A percentile compares a stretch with the other conserved stretches of the same genome.
These are phyloP conservation scores for Balamuthia mandrillaris DNA, from an alignment of 208 protist genomes.

Conservation along the genomic window DNA sequence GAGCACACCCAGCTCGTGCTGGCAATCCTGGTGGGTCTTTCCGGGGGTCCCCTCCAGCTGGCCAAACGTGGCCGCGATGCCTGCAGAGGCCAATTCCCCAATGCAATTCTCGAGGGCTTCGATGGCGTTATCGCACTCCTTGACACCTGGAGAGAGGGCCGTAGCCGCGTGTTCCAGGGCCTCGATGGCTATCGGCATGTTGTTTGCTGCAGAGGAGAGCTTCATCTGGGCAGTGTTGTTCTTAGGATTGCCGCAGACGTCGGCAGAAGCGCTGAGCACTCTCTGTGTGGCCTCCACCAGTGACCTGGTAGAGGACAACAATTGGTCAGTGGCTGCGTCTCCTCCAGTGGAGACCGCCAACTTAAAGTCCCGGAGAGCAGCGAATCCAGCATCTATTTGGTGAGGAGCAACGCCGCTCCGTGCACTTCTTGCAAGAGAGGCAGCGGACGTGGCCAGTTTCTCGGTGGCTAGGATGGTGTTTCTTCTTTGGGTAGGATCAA, in stretches of 20 bases:
- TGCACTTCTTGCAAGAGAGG: constrained; percentile 17
- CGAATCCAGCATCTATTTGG: neutral
- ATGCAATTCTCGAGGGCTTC: neutral
- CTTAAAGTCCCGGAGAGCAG: constrained; percentile 14
- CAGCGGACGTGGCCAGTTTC: constrained; percentile 18
- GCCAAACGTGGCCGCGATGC: neutral
- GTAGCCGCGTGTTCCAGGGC: neutral
- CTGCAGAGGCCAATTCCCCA: neutral
- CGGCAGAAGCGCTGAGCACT: neutral
- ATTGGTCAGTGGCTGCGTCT: constrained; percentile 5
- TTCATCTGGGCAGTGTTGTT: neutral
- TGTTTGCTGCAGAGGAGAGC: neutral
- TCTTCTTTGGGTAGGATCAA: neutral
- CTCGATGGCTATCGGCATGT: neutral
- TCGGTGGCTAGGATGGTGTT: constrained; percentile 29
- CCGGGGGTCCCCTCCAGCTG: constrained; percentile 5
- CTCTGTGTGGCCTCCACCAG: neutral
- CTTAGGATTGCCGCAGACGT: constrained; percentile 23
- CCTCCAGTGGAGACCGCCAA: neutral
- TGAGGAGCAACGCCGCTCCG: constrained; percentile 1
- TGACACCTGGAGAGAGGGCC: neutral
- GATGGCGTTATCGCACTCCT: constrained; percentile 38
- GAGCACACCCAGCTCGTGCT: neutral
- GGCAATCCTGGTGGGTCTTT: neutral
- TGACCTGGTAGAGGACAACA: neutral